Evolutionary conservation across 148 eudicot genomes (phyloP).

Genomic region (Drosera capensis): DNA sequence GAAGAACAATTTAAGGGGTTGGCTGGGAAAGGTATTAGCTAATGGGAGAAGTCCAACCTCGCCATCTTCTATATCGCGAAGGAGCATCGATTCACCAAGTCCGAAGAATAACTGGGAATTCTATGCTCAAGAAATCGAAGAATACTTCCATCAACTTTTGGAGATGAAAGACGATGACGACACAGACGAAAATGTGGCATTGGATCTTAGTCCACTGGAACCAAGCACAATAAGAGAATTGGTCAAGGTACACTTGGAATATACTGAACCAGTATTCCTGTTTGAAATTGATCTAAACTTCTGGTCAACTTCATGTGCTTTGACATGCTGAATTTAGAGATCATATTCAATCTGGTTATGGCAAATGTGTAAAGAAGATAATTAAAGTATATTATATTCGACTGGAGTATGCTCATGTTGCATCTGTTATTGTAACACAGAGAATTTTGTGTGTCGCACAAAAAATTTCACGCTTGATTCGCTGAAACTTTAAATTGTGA

Average conservation of each 20-base stretch:
- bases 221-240: slow-evolving; percentile 16
- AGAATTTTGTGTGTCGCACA: neutral
- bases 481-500: slow-evolving; percentile 1
- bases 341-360: neutral
- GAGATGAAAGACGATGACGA: slow-evolving; percentile 16
- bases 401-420: no score
- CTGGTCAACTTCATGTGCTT: neutral
- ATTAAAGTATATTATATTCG: no score
- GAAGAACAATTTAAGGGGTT: slow-evolving; percentile 27
- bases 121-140: slow-evolving; percentile 39
- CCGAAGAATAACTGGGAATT: slow-evolving; percentile 34
- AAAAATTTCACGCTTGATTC: neutral
- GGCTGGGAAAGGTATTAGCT: slow-evolving; percentile 35
- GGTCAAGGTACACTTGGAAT: slow-evolving; percentile 17
- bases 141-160: slow-evolving; percentile 38
- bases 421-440: no score
- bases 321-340: neutral
- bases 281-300: neutral
- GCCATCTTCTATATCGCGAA: slow-evolving; percentile 12
- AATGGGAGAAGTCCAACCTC: slow-evolving; percentile 6
- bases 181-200: slow-evolving; percentile 11
- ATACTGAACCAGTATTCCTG: neutral
- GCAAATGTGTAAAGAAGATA: no score
- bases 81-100: slow-evolving; percentile 9
- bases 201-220: slow-evolving; percentile 14